Percentiles rank a stretch among this genome's conserved stretches.
phyloP scores from a whole-genome alignment of 345 rosid genomes.

The Salix arbutifolia region DNA sequence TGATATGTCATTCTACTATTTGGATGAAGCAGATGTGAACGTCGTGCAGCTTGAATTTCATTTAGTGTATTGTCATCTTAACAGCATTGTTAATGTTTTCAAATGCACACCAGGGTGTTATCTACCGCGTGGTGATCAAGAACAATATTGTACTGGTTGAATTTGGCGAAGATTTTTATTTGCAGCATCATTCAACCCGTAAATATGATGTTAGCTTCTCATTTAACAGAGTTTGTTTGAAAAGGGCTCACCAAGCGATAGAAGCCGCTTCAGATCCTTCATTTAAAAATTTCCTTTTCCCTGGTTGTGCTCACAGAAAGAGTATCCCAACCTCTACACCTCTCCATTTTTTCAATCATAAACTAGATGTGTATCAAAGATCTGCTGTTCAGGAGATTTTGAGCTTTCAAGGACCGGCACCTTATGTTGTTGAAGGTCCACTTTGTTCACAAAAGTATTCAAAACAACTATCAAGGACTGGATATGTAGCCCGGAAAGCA shows the following conservation, averaged over 20 bases:
- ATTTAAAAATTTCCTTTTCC: slow-evolving; percentile 29
- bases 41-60: not conserved
- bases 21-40: not conserved
- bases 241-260: slow-evolving; percentile 42
- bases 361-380: slow-evolving; percentile 10
- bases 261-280: slow-evolving; percentile 25
- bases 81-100: not conserved
- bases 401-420: slow-evolving; percentile 19
- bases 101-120: slow-evolving; percentile 30
- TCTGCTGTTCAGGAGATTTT: slow-evolving; percentile 21
- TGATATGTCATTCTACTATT: not conserved
- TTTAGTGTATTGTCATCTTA: not conserved
- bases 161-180: slow-evolving; percentile 31
- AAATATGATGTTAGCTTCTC: slow-evolving; percentile 42
- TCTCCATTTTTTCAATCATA: not conserved
- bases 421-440: slow-evolving; percentile 32
- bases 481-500: no score
- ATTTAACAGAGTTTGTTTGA: slow-evolving; percentile 38
- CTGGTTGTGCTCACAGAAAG: slow-evolving; percentile 3
- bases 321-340: not conserved
- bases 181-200: slow-evolving; percentile 19
- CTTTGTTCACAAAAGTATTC: not conserved
- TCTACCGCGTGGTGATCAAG: slow-evolving; percentile 23
- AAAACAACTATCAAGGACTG: slow-evolving; percentile 21
- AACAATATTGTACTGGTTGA: slow-evolving; percentile 26